These are phyloP conservation scores for Lichtheimia hyalospora DNA, from an alignment of 371 early-diverging fungal species.

Conservation along the genomic window DNA sequence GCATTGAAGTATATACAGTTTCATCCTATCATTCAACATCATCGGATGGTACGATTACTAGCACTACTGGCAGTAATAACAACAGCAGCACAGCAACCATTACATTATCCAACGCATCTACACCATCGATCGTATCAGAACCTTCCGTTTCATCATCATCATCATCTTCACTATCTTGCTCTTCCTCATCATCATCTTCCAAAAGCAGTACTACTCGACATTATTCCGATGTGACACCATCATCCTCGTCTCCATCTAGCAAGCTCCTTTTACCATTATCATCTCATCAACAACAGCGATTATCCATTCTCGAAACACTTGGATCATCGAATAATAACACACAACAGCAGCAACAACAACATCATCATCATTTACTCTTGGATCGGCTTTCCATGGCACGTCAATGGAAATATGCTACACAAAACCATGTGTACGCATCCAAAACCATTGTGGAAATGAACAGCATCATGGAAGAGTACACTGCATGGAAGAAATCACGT, in stretches of 20 bases:
- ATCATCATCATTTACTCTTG: background rate
- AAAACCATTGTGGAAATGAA: slow-evolving; percentile 8
- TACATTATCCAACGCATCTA: too few species aligned
- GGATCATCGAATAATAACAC: too few species aligned
- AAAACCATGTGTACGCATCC: slow-evolving; percentile 7
- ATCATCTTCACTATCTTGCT: too few species aligned
- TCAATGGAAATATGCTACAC: slow-evolving; percentile 7
- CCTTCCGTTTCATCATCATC: too few species aligned
- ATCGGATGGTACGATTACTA: background rate
- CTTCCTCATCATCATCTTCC: background rate
- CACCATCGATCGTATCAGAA: too few species aligned
- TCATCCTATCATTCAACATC: background rate
- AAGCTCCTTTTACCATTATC: background rate
- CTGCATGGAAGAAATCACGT: background rate
- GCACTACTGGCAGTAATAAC: too few species aligned
- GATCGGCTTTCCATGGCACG: background rate
- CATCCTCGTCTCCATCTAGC: background rate
- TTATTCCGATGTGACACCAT: background rate
- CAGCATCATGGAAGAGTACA: background rate
- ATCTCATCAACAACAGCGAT: background rate
- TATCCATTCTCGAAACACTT: background rate
- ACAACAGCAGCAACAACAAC: background rate
- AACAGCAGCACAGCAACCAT: too few species aligned
- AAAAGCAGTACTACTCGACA: background rate
- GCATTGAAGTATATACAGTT: background rate